A percentile compares a stretch with the other conserved stretches of the same genome.
Conservation (phyloP, 2,329 filamentous ascomycete genomes). For the Colletotrichum sp. region DNA sequence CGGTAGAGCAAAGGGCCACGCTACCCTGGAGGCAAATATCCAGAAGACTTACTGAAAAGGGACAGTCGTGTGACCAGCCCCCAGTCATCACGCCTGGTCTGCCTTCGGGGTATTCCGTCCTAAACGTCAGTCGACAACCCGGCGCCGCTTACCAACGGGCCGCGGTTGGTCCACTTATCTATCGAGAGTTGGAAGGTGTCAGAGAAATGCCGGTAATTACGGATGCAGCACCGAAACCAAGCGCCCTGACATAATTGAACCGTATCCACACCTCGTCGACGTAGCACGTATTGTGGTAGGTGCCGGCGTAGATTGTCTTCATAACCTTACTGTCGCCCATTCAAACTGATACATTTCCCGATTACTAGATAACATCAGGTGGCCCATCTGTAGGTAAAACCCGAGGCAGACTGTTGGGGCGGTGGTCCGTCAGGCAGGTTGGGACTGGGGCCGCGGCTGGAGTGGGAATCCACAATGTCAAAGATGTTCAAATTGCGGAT, state of each 20-base stretch:
- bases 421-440: neutral
- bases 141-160: neutral
- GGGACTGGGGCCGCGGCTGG: neutral
- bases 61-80: neutral
- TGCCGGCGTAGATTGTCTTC: neutral
- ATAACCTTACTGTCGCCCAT: neutral
- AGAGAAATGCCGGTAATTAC: neutral
- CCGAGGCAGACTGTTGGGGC: neutral
- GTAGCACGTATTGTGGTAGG: neutral
- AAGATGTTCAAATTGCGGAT: neutral
- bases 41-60: neutral
- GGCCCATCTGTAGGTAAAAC: neutral
- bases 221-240: neutral
- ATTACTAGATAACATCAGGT: neutral
- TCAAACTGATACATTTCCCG: neutral
- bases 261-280: accelerated
- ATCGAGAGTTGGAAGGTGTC: neutral
- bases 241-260: neutral
- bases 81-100: neutral
- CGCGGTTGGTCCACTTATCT: neutral
- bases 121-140: neutral
- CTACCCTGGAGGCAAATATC: neutral
- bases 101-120: neutral
- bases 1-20: neutral
- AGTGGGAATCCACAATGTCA: neutral